phyloP scores from a whole-genome alignment of 2,329 filamentous ascomycete genomes.

The Fusarium citri region DNA sequence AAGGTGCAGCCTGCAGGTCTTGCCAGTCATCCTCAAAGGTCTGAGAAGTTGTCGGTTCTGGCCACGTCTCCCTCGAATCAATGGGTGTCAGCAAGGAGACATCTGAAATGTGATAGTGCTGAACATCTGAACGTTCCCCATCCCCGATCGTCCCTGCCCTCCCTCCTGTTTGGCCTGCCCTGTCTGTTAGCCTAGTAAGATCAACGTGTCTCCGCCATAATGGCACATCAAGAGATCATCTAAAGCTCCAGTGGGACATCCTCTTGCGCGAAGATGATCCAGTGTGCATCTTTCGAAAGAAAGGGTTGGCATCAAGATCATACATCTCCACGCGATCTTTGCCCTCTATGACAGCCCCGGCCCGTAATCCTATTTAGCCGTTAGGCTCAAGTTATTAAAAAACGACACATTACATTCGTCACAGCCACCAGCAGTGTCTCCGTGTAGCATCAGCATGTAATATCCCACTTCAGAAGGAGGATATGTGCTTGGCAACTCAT shows the following conservation, averaged over 20 bases:
- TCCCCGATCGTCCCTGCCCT: slow-evolving; percentile 29
- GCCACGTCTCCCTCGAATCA: slow-evolving; percentile 7
- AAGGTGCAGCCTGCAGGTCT: background rate
- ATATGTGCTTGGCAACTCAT: slow-evolving; percentile 8
- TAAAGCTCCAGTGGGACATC: slow-evolving; percentile 18
- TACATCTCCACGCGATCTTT: slow-evolving; percentile 33
- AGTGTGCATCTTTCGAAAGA: slow-evolving; percentile 21
- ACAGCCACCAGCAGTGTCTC: slow-evolving; percentile 28
- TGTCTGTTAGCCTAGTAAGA: slow-evolving; percentile 17
- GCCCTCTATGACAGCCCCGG: slow-evolving; percentile 25
- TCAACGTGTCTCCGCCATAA: slow-evolving; percentile 29
- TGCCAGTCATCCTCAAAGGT: background rate
- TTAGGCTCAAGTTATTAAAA: slow-evolving; percentile 23
- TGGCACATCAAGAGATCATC: slow-evolving; percentile 32
- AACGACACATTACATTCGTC: slow-evolving; percentile 30
- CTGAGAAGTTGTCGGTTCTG: slow-evolving; percentile 1
- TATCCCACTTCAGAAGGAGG: slow-evolving; percentile 7
- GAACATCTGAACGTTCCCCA: slow-evolving; percentile 9
- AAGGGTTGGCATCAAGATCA: slow-evolving; percentile 16
- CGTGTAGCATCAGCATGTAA: background rate
- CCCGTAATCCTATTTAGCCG: slow-evolving; percentile 38
- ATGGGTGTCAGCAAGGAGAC: slow-evolving; percentile 30
- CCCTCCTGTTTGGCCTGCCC: slow-evolving; percentile 19
- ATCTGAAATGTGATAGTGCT: slow-evolving; percentile 36
- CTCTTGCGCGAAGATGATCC: slow-evolving; percentile 17